These are phyloP conservation scores for Trifolium dubium DNA, from an alignment of 306 rosid genomes.

Conservation along the genomic window DNA sequence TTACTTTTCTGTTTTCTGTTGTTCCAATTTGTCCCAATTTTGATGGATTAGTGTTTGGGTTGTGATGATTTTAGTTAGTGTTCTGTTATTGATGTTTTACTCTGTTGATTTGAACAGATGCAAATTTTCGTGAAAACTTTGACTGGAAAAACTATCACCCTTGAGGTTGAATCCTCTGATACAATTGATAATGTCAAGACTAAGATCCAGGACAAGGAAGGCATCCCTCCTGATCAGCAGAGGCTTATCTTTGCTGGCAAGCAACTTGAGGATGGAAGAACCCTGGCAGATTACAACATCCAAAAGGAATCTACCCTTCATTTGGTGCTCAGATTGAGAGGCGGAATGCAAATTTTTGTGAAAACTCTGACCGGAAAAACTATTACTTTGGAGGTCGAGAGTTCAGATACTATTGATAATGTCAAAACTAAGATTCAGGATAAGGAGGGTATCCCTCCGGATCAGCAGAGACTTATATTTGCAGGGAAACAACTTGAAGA, in stretches of 20 bases:
- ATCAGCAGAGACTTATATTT: neutral
- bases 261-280: neutral
- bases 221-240: neutral
- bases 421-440: neutral
- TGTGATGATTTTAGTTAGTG: neutral
- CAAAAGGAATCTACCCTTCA: neutral
- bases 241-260: neutral
- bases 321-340: neutral
- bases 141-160: neutral
- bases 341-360: neutral
- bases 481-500: neutral
- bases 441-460: neutral
- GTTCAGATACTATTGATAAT: neutral
- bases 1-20: neutral
- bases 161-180: neutral
- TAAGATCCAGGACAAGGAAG: neutral
- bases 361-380: neutral
- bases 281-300: neutral
- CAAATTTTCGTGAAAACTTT: neutral
- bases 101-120: neutral
- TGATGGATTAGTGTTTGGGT: neutral
- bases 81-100: neutral
- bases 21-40: neutral
- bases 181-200: neutral
- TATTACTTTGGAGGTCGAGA: neutral